Evolutionary conservation across 2,329 filamentous ascomycete species (phyloP).

Genomic region (Dothideomycetidae sp.): DNA sequence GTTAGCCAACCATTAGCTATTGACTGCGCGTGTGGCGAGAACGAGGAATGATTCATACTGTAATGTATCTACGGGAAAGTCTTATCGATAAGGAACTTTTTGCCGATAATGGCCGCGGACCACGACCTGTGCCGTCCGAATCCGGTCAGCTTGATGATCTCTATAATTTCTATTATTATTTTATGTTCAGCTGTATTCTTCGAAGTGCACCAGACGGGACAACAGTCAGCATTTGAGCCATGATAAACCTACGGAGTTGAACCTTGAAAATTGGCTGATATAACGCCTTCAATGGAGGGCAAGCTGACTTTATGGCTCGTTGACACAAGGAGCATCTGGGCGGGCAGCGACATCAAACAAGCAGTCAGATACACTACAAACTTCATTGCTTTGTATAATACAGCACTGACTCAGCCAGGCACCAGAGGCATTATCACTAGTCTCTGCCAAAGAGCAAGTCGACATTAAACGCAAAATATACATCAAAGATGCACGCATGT

Average conservation of each 20-base stretch:
- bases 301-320: slow-evolving; percentile 34
- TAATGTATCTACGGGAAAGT: no score
- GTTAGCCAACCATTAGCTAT: background rate
- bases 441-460: slow-evolving; percentile 40
- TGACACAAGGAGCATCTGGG: slow-evolving; percentile 35
- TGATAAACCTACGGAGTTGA: no score
- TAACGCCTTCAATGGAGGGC: background rate
- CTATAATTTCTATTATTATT: no score
- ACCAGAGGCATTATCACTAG: slow-evolving; percentile 27
- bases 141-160: no score
- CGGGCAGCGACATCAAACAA: slow-evolving; percentile 29
- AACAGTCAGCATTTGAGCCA: no score
- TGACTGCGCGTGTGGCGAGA: no score
- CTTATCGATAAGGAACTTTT: background rate
- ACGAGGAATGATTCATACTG: background rate
- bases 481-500: slow-evolving; percentile 54
- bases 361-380: slow-evolving; percentile 18
- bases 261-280: no score
- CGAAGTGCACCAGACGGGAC: no score
- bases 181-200: no score
- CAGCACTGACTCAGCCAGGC: slow-evolving; percentile 21
- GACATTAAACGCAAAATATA: slow-evolving; percentile 38
- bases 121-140: no score
- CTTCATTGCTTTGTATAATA: background rate
- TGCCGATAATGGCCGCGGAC: background rate